A percentile compares a stretch with the other conserved stretches of the same genome.
Conservation (phyloP, 2,329 filamentous ascomycete genomes). For the Colletotrichum theobromicola region DNA sequence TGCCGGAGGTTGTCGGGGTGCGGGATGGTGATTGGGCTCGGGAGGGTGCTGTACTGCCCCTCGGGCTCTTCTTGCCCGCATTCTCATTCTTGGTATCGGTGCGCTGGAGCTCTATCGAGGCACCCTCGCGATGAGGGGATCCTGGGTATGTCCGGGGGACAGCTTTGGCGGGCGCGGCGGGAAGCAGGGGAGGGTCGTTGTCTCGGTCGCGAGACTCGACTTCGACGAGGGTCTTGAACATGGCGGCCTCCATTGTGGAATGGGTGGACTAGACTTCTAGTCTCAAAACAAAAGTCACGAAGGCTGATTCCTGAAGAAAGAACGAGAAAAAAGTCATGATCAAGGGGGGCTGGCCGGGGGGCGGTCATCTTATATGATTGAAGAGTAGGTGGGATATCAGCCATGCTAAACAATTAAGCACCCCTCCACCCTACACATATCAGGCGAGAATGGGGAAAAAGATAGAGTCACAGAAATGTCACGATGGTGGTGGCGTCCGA, state of each 20-base stretch:
- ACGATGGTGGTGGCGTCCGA: background rate
- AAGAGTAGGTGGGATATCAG: background rate
- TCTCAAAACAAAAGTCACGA: background rate
- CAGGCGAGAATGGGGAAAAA: background rate
- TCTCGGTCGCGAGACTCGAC: slow-evolving; percentile 30
- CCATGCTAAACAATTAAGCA: background rate
- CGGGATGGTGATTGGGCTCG: background rate
- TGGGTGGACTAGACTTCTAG: background rate
- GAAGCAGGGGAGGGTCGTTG: slow-evolving; percentile 24
- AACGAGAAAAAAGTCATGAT: background rate
- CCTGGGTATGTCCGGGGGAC: slow-evolving; percentile 44
- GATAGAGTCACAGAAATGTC: background rate
- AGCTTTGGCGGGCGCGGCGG: slow-evolving; percentile 37
- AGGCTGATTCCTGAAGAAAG: background rate
- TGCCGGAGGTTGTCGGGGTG: background rate
- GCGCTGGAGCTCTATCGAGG: slow-evolving; percentile 32
- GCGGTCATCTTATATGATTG: background rate
- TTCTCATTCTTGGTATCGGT: slow-evolving; percentile 15
- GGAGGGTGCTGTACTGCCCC: background rate
- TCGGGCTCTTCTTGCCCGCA: background rate
- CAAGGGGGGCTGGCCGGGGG: background rate
- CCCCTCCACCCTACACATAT: background rate
- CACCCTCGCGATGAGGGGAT: slow-evolving; percentile 34
- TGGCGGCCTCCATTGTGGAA: slow-evolving; percentile 36
- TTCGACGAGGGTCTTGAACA: slow-evolving; percentile 36